These are phyloP conservation scores for Collybiopsis luxurians DNA, from an alignment of 768 basidiomycete species.

Conservation along the genomic window DNA sequence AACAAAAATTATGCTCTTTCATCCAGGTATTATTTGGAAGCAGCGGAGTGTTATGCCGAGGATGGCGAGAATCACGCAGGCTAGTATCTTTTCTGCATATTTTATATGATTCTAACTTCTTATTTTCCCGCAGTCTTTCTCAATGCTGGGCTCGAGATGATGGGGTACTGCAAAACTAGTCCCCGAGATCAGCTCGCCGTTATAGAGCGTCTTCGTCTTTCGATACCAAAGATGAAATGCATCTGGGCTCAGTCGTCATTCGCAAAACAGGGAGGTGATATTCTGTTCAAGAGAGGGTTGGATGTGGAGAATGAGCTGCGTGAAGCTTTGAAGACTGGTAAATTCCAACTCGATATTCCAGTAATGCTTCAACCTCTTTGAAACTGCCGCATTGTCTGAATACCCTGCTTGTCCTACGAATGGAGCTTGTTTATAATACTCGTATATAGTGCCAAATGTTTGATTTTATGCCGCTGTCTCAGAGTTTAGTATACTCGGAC, in stretches of 20 bases:
- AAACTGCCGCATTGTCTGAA: too few species aligned
- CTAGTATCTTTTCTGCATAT: too few species aligned
- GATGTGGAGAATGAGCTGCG: background rate
- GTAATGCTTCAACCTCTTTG: background rate
- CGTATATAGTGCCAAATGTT: too few species aligned
- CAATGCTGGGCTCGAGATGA: background rate
- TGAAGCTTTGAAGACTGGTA: background rate
- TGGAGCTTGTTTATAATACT: too few species aligned
- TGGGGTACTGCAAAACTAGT: background rate
- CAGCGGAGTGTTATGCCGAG: background rate
- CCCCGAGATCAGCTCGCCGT: slow-evolving; percentile 12
- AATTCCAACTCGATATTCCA: background rate
- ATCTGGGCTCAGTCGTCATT: slow-evolving; percentile 16
- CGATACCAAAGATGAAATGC: slow-evolving; percentile 18
- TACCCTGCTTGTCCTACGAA: too few species aligned
- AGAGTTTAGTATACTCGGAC: too few species aligned
- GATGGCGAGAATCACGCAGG: slow-evolving; percentile 1
- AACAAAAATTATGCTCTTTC: background rate
- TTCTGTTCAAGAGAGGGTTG: background rate
- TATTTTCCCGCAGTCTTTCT: background rate
- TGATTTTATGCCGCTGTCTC: too few species aligned
- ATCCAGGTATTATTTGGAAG: background rate
- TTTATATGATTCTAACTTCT: background rate
- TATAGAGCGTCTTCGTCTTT: slow-evolving; percentile 17
- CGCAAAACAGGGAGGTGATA: background rate